Evolutionary conservation across 2,329 filamentous ascomycete species (phyloP), one percentile per base, ranked within the genome.

Genomic region (Ophiosphaerella herpotricha): DNA sequence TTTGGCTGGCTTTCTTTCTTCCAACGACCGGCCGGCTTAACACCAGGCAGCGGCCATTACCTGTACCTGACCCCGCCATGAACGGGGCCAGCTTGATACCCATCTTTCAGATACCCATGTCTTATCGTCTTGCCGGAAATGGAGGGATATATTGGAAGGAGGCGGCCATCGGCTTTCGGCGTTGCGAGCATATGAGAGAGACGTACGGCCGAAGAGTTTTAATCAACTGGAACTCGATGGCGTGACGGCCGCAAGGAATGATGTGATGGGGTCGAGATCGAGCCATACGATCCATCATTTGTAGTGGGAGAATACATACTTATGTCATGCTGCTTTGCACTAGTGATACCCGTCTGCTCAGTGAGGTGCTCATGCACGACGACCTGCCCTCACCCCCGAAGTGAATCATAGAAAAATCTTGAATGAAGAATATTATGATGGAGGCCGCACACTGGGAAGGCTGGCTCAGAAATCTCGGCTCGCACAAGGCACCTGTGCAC

Each of bases 101-200:
- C 57, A 52, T 52, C 18, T 50, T 50, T 49, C 54, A 63, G 58
- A 65, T 65, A 63, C 62, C 60, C 61, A 55, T 57, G 54, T 45
- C 47, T 53, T 39, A 50, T 55, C 33, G 35, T 32, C 9, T 46
- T 40, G 37, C 18, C 35, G 44, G 44, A 34, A 26, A 9, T 24
- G 18, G 16, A n/a, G 50, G 52, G 55, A 51, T 46, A 53, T 46
- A 57, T 42, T 40, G 40, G 44, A 46, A 38, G 29, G 36, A 18
- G 36, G 18, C 6, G 1, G 11, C 29, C 14, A 31, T 34, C 13
- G 5, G 40, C 31, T 31, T 31, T 11, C 26, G 43, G 35, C 3
- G 29, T 35, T 9, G 38, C 9, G 38, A 39, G 4, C 13, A 6
- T n/a, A n/a, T 9, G 38, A 14, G 29, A n/a, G n/a, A 26, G 24